Base-by-base conservation (phyloP, 257 asterid species). In the Nicotiana benthamiana region DNA sequence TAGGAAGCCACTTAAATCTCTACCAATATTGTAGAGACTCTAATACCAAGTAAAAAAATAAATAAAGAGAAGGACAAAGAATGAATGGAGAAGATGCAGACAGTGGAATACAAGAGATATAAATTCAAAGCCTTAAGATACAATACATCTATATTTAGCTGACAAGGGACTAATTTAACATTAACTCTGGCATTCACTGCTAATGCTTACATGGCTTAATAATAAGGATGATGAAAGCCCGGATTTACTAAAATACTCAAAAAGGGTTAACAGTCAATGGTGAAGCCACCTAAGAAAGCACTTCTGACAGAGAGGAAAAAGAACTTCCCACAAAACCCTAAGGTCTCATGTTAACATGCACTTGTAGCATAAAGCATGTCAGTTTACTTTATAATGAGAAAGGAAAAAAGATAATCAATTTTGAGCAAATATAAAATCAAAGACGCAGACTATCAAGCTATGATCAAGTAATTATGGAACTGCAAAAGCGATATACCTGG, bases 401-500 rank as follows among this genome's bases (percentile, higher is more conserved):
- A 43, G 59, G 77, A 48, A 70, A 43, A 68, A 70, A 13, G 34
- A 70, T 40, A 43, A 43, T 22, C 59, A 12, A 12, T 20, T 68
- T 20, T 22, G 59, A 24, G 36, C 22, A 13, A 46, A 22, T 72
- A 72, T 43, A 20, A 72, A 46, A 46, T 46, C 59, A 46, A 46
- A 4, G 77, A 72, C 77, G 4, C 34, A 20, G 54, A 28, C 36
- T 20, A 15, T 24, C 28, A 79, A 43, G 48, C 82, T 60, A 62
- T 62, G 51, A 79, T 15, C 15, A 4, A 28, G 24, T 24, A 79
- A 79, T 3, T 52, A 54, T 43, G 59, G 17, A 46, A 48, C n/a
- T 4, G 2, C 60, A 63, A 62, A 63, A 48, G 27, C 12, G 40
- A 52, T 26, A 51, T 32, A 96, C 99, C 99, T 90, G 98, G 98